Base-by-base conservation (phyloP, 2,329 filamentous ascomycete genomes). In the Fusarium graminum region DNA sequence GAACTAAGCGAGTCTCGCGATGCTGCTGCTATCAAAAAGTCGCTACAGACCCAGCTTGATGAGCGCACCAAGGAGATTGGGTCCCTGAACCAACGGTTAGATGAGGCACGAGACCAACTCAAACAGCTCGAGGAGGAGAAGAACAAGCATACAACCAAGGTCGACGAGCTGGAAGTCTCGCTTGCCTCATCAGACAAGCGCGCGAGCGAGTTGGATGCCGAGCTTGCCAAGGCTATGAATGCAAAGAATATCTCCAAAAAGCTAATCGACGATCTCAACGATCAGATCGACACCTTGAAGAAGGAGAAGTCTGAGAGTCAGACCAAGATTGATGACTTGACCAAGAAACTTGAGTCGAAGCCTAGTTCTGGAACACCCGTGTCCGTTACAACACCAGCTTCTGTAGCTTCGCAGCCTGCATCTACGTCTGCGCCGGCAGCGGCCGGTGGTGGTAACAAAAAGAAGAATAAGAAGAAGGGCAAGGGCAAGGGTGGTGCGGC, bases 401-500 rank as follows among this genome's bases (percentile, higher is more conserved):
- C 74, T 10, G 63, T 72, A 14, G 65, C 66, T 34, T 50, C 74
- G 4, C 59, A 77, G 5, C 55, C 76, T 6, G 44, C 76, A 3
- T 47, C 72, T 7, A 44, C 74, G 1, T 54, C 76, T 6, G 43
- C 76, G 3, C 49, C 72, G 6, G 47, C 74, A 2, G 57, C 72
- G 9, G 63, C 66, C 5, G 72, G 73, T 8, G 65, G 67, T 5
- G 73, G 73, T 0, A 82, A 82, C 61, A 86, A 84, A 59, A 94
- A 93, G 80, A 96, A 63, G 34, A 63, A 92, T 78, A 96, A 93
- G 76, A 97, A 94, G 82, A 97, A 96, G 85, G 91, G 90, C 79
- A 94, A 94, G 81, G 88, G 86, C 17, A 86, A 84, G 65, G 77
- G 77, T 8, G 76, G 78, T 8, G 78, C 81, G 10, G 77, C 79